Conservation (phyloP, 1,284 basidiomycete genomes). For the Vanrija sp. region DNA sequence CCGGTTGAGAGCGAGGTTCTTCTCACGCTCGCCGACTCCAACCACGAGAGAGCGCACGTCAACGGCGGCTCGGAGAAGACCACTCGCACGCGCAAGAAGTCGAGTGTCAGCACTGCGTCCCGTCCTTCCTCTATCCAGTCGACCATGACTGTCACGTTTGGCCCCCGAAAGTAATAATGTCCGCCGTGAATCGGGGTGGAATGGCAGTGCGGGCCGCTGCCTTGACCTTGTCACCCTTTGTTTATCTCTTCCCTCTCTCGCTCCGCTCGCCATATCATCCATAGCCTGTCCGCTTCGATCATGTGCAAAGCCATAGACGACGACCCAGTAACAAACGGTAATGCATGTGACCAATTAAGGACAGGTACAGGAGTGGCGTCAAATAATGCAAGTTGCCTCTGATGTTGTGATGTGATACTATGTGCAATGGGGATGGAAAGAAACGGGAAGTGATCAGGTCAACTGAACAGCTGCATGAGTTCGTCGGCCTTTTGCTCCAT, state of each 20-base stretch:
- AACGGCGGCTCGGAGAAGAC: neutral
- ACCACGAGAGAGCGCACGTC: slow-evolving; percentile 1
- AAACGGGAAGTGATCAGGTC: neutral
- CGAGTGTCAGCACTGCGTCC: neutral
- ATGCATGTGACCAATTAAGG: slow-evolving; percentile 7
- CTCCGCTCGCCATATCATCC: too few species aligned
- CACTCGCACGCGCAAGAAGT: neutral
- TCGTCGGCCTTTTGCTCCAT: slow-evolving; percentile 63
- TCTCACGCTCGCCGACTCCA: slow-evolving; percentile 7
- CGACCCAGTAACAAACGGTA: too few species aligned
- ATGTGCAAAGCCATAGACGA: too few species aligned
- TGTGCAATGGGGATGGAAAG: neutral
- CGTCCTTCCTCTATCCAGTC: slow-evolving; percentile 8
- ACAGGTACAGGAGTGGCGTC: neutral
- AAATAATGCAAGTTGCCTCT: neutral
- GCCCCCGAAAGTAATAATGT: neutral
- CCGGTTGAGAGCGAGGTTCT: slow-evolving; percentile 4
- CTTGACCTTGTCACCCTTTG: too few species aligned
- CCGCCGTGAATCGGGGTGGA: too few species aligned
- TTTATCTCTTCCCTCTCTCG: too few species aligned
- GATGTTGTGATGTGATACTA: neutral
- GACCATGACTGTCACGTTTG: slow-evolving; percentile 14
- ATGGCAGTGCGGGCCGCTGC: too few species aligned
- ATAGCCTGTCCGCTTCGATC: too few species aligned
- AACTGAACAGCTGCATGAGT: slow-evolving; percentile 34